Evolutionary conservation across 179 eudicot species (phyloP), one percentile per base, ranked within the genome.

Genomic region (Silene noctiflora): DNA sequence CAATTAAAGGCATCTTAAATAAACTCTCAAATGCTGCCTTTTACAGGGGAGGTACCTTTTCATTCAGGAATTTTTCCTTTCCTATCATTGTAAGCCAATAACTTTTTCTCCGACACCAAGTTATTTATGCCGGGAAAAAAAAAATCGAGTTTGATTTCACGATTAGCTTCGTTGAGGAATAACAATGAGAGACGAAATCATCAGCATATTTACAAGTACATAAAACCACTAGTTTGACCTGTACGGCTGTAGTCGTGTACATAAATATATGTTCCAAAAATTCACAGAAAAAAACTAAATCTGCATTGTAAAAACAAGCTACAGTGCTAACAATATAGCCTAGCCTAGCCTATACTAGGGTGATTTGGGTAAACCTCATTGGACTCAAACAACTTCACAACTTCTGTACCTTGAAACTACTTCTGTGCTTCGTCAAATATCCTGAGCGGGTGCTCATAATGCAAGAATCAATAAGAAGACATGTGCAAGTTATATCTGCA

Each of bases 21-120:
- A 64, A 64, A 29, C 68, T 64, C 39, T 64, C 42, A 25, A 64
- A 64, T 64, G 44, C 68, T 64, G 68, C 7, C 29, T 11, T 64
- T 65, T 25, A 13, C 44, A 3, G 69, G 69, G 20, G 44, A 29
- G 6, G 17, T 65, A 29, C 69, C 69, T 3, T 64, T 39, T 29
- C 69, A 29, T 4, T 29, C 17, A 65, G 69, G 69, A 13, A 29
- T 14, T 65, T 20, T 64, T 27, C 12, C 12, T 6, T 42, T 9
- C 46, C 46, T 0, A 42, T 0, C 46, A 42, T 42, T 1, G 11
- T 0, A 42, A 0, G 46, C 46, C 11, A 42, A 42, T 0, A 42
- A 42, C 46, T 9, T 8, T 7, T 1, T 42, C 46, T 39, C 9
- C 35, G 44, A 39, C 9, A 39, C 9, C 9, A 39, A 39, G 69